Base-by-base conservation (phyloP, 2,329 filamentous ascomycete genomes). In the Fusarium paranaense region DNA sequence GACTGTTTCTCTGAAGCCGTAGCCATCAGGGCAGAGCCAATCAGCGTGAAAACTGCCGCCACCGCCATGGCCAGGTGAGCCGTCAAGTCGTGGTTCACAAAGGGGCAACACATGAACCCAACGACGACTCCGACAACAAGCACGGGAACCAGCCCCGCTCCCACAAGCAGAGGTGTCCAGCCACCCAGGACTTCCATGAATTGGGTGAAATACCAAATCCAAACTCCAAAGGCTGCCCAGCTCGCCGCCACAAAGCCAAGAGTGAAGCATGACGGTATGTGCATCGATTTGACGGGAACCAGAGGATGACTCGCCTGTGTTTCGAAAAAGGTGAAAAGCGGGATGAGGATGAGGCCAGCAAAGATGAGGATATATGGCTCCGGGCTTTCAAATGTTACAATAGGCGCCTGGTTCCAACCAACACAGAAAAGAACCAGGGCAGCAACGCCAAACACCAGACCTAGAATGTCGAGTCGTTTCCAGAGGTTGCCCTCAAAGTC, bases 161-260 rank as follows among this genome's bases (percentile, higher is more conserved):
- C 76, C 13, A 71, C 42, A 5, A 67, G 67, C 4, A 79, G 64
- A 16, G 75, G 58, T 8, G 38, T 66, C 78, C 78, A 79, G 27
- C 62, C 74, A 57, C 78, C 71, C 14, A 79, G 6, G 13, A 70
- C 69, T 54, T 77, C 73, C 6, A 78, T 54, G n/a, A 78, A 72
- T 33, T 75, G 77, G 25, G 71, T 62, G 25, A 76, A 71, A 60
- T 79, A 78, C 77, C 78, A 79, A 18, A 72, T 56, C 78, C 78
- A 79, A 5, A 79, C 61, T 4, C 69, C 75, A 61, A 79, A 79
- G 8, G 72, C 70, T 16, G 69, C 76, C 66, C 70, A 79, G 38
- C 64, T 70, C 11, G 73, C 63, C 42, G 68, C 62, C 5, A 68
- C 57, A 20, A 77, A 79, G 10, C 71, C 72, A 35, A 79, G 58